A percentile compares a stretch with the other conserved stretches of the same genome.
phyloP scores from a whole-genome alignment of 1,139 yeast genomes.

The Candida pseudoviswanathii region DNA sequence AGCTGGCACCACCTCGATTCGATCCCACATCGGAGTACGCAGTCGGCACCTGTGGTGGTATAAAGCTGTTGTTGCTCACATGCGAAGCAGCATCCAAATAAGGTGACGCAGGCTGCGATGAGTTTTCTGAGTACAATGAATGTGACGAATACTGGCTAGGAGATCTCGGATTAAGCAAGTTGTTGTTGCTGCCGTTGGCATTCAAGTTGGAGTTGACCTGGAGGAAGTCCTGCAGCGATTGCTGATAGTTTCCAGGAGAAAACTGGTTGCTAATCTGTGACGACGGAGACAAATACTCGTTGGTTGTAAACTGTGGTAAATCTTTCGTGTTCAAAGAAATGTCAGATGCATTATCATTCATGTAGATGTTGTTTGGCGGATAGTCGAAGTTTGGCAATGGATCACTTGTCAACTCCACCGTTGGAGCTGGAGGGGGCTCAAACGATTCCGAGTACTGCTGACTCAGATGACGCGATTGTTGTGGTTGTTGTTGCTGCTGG shows the following conservation, averaged over 20 bases:
- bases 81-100: constrained; percentile 43
- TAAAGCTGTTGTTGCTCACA: constrained; percentile 19
- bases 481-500: neutral
- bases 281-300: constrained; percentile 18
- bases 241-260: constrained; percentile 9
- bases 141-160: constrained; percentile 26
- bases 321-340: constrained; percentile 11
- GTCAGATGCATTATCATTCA: constrained; percentile 11
- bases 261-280: constrained; percentile 9
- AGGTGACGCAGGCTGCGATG: constrained; percentile 44
- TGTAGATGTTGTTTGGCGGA: constrained; percentile 3
- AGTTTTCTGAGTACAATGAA: constrained; percentile 38
- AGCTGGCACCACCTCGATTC: constrained; percentile 4
- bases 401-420: constrained; percentile 6
- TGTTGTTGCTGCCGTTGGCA: constrained; percentile 1
- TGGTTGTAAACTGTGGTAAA: constrained; percentile 11
- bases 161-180: constrained; percentile 19
- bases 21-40: constrained; percentile 19
- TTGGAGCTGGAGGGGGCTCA: constrained; percentile 10
- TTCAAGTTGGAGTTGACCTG: constrained; percentile 8
- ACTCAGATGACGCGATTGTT: neutral
- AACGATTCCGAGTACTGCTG: constrained; percentile 3
- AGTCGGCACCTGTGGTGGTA: constrained; percentile 14
- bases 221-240: constrained; percentile 9
- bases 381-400: constrained; percentile 10